Evolutionary conservation across 169 alveolate genomes (phyloP), one percentile per base, ranked within the genome.

Genomic region (Plasmodium gallinaceum): DNA sequence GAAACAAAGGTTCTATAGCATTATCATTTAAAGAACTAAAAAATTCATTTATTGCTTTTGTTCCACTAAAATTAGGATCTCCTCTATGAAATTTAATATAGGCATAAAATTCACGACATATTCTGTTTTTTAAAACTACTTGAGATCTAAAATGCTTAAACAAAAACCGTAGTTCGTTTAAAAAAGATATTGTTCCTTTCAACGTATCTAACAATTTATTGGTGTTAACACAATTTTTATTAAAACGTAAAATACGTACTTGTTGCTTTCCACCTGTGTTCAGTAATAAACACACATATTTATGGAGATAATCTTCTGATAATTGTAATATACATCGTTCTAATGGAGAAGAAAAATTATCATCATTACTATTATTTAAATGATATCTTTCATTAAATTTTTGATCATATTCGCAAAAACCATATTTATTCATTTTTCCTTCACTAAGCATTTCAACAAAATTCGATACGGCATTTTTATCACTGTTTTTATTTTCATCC

Each of bases 331-430:
- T 65, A n/a, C 73, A 78, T 16, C 65, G 18, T 51, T 78, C 78
- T 48, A 78, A n/a, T 1, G 89, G 65, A 39, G 51, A 64, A 14
- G 89, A 78, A n/a, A 46, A 64, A 24, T 43, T 52, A 39, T 78
- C 89, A 69, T 64, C 65, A 24, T 51, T 78, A 45, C 69, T 48
- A 78, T 78, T 66, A 26, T 78, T 78, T 51, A 78, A 42, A 78
- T 64, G 65, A 51, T 65, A 78, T 78, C 60, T 78, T 12, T 78
- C 78, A 78, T 78, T 78, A 58, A 78, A 78, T 24, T 78, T 78
- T 64, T 78, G 89, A 54, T 78, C 89, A 70, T 78, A 78, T 65
- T 78, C 89, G 58, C 89, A 78, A 51, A 78, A 78, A 0, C 89
- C 89, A 65, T 46, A 78, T 78, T 78, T 78, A 78, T 78, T 78